Conservation (phyloP, 345 rosid species). For the Cardiospermum halicacabum region DNA sequence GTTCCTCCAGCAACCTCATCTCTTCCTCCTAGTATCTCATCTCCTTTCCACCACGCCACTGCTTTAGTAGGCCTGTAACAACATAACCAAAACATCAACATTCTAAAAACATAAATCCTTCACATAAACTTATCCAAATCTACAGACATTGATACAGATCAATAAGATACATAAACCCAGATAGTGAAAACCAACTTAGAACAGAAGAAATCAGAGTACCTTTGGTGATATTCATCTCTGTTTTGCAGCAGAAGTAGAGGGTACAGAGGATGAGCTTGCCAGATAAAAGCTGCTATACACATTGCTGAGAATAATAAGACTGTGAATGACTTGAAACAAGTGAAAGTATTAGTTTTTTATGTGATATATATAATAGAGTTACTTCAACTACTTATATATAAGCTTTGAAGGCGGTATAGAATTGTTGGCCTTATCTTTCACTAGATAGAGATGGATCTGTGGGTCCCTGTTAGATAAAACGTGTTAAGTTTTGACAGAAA, state of each 20-base stretch:
- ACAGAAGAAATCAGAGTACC: constrained; percentile 27
- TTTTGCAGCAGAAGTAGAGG: constrained; percentile 58
- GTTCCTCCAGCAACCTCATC: constrained; percentile 65
- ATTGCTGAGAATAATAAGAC: constrained; percentile 15
- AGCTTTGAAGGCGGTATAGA: not conserved
- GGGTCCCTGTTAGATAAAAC: too few relatives aligned
- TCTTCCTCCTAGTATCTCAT: constrained; percentile 52
- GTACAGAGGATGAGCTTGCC: constrained; percentile 61
- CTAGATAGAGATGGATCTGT: not conserved
- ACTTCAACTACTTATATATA: not conserved
- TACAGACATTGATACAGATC: too few relatives aligned
- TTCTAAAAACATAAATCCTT: constrained; percentile 10
- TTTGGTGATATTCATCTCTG: constrained; percentile 65
- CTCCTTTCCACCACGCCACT: constrained; percentile 56
- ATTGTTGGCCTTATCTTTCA: not conserved
- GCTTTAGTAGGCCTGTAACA: constrained; percentile 46
- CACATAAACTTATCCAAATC: too few relatives aligned
- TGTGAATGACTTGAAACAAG: not conserved
- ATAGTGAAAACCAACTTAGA: not conserved
- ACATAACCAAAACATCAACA: not conserved
- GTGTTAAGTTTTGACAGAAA: too few relatives aligned
- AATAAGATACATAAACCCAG: not conserved
- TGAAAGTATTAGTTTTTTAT: not conserved
- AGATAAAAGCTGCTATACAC: constrained; percentile 61
- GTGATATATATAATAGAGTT: not conserved